These are phyloP conservation scores for Mycena belliarum DNA, from an alignment of 768 basidiomycete species.

Conservation along the genomic window DNA sequence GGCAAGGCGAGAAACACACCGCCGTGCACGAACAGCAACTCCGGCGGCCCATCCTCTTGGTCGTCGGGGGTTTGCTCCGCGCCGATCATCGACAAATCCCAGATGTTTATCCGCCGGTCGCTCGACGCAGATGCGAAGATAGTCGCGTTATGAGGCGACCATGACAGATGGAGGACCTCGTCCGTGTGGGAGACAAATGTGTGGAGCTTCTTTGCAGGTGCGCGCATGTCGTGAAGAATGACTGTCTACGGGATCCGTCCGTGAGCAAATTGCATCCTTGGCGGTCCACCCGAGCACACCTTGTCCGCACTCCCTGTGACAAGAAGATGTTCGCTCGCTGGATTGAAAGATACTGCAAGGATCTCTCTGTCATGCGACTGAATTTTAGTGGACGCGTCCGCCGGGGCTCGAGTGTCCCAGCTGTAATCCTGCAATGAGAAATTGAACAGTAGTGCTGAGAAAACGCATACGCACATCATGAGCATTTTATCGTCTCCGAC, in stretches of 20 bases:
- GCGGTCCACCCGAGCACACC: conserved; percentile 39
- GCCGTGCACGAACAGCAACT: conserved; percentile 94
- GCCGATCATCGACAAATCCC: conserved; percentile 92
- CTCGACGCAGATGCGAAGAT: conserved; percentile 95
- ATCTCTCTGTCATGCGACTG: conserved; percentile 93
- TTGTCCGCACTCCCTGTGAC: conserved; percentile 95
- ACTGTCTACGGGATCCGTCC: conserved; percentile 64
- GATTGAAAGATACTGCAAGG: conserved; percentile 88
- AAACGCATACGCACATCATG: conserved; percentile 69
- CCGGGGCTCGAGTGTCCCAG: conserved; percentile 86
- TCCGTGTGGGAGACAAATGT: conserved; percentile 92
- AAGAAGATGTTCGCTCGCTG: conserved; percentile 73
- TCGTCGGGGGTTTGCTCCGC: conserved; percentile 97
- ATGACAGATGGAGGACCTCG: conserved; percentile 90
- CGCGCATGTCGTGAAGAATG: conserved; percentile 83
- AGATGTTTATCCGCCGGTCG: conserved; percentile 91
- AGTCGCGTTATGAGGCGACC: conserved; percentile 92
- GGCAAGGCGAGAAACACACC: conserved; percentile 48
- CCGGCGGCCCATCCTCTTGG: conserved; percentile 97
- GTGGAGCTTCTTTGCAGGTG: conserved; percentile 76
- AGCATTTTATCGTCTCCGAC: conserved; percentile 96
- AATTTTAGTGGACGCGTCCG: conserved; percentile 67
- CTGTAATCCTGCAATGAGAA: conserved; percentile 38
- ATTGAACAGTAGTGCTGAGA: not conserved
- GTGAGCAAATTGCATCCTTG: not conserved